Base-by-base conservation (phyloP, 176 grass and related monocot genomes). In the Phragmites australis region DNA sequence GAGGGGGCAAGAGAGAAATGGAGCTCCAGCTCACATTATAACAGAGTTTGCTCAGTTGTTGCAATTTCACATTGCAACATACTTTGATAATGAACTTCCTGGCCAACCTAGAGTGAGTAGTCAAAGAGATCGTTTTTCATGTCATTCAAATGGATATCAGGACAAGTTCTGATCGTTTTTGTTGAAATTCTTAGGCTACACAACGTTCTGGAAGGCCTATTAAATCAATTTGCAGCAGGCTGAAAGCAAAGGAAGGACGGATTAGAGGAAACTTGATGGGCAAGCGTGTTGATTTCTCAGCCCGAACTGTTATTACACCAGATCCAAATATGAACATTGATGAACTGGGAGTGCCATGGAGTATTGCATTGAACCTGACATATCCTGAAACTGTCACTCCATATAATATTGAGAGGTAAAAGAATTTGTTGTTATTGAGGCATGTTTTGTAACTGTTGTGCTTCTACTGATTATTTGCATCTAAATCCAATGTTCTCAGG, bases 81-180 rank as follows among this genome's bases (percentile, higher is more conserved):
- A 97, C 89, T 97, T 97, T 70, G 95, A 97, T 76, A 97, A 97
- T 79, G 95, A 97, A 37, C 92, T 97, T 84, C 95, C 95, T 65
- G 95, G 95, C 46, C 95, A 97, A 83, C 95, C 95, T 12, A 89
- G 92, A 82, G 91, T 93, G 51, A 69, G 77, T 53, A 37, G 17
- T 52, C 9, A 23, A 17, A 26, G 46, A 27, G 19, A 8, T 15
- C 26, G 27, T 61, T 15, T 57, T 25, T 23, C 41, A 63, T 76
- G 30, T 31, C 79, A 65, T 5, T 83, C 42, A 43, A 48, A 55
- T 69, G 16, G 32, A 61, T 73, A 50, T 21, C 68, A 31, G 4
- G 18, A 1, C 12, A 46, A 68, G 22, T 55, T 54, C 6, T 65
- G 3, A 77, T 56, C 56, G 40, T 32, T 50, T 48, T 44, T 81